phyloP scores from a whole-genome alignment of 2,329 filamentous ascomycete species.

The Mollisia scopiformis region DNA sequence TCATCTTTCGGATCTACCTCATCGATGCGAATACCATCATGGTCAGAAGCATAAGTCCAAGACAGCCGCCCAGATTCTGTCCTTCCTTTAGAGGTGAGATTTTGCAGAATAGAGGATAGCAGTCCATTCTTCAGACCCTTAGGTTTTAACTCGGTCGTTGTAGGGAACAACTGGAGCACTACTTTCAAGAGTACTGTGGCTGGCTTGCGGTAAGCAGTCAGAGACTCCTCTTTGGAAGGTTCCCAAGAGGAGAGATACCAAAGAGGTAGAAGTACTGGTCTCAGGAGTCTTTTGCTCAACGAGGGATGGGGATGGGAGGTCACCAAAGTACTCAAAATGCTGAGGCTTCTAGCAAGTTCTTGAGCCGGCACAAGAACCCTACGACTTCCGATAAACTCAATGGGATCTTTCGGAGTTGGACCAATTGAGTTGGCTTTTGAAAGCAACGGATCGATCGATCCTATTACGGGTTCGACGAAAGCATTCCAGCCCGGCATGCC shows the following conservation, averaged over 20 bases:
- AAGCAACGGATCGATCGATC: constrained; percentile 48
- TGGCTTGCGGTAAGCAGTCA: constrained; percentile 45
- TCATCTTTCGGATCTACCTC: constrained; percentile 3
- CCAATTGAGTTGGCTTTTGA: not conserved
- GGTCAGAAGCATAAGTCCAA: constrained; percentile 56
- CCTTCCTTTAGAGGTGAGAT: constrained; percentile 59
- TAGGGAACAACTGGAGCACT: constrained; percentile 59
- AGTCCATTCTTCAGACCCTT: constrained; percentile 32
- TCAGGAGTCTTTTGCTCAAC: constrained; percentile 62
- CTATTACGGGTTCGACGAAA: constrained; percentile 62
- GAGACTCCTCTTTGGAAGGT: constrained; percentile 32
- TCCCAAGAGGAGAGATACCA: constrained; percentile 62
- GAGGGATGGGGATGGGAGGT: constrained; percentile 69
- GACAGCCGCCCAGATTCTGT: constrained; percentile 29
- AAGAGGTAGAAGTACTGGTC: constrained; percentile 60
- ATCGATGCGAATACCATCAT: constrained; percentile 56
- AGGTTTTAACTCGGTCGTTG: not conserved
- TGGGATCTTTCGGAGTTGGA: constrained; percentile 5
- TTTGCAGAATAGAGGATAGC: constrained; percentile 51
- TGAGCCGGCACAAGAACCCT: constrained; percentile 43
- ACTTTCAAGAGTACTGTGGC: constrained; percentile 56
- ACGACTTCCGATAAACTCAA: constrained; percentile 21
- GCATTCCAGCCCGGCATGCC: constrained; percentile 63
- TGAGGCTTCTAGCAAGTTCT: constrained; percentile 54
- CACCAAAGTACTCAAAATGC: constrained; percentile 57